phyloP scores from a whole-genome alignment of 495 filamentous ascomycete genomes.

The Aspergillus funiculosus region DNA sequence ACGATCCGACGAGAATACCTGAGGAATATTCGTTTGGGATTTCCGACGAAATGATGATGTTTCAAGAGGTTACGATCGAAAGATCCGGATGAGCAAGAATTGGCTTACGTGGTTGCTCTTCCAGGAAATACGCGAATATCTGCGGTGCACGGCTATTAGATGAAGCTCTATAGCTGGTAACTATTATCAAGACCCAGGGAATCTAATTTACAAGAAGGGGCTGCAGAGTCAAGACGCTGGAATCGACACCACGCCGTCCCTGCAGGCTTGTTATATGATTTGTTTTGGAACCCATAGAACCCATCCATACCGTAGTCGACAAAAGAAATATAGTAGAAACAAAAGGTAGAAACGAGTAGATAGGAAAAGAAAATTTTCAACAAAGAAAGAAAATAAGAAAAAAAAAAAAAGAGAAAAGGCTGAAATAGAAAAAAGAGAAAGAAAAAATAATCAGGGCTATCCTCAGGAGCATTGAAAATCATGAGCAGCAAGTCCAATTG shows the following conservation, averaged over 20 bases:
- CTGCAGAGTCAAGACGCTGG: constrained; percentile 10
- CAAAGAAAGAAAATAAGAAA: constrained; percentile 28
- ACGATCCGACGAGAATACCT: too few species aligned
- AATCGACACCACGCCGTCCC: constrained; percentile 9
- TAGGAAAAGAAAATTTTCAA: constrained; percentile 7
- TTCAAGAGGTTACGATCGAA: too few species aligned
- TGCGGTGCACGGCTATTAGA: too few species aligned
- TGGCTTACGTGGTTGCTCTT: too few species aligned
- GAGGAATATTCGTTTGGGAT: too few species aligned
- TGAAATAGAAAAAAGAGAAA: constrained; percentile 26
- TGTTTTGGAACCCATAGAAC: constrained; percentile 15
- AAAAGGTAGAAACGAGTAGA: constrained; percentile 27
- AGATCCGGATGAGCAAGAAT: too few species aligned
- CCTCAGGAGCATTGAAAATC: constrained; percentile 20
- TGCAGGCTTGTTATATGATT: constrained; percentile 18
- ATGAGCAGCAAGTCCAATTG: constrained; percentile 25
- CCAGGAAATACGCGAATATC: too few species aligned
- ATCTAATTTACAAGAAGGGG: constrained; percentile 22
- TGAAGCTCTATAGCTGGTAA: constrained; percentile 8
- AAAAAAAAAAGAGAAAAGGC: constrained; percentile 14
- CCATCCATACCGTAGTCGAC: constrained; percentile 20
- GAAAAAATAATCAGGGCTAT: constrained; percentile 24
- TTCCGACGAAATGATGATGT: too few species aligned
- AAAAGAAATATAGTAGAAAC: constrained; percentile 29
- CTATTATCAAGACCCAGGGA: constrained; percentile 12